Evolutionary conservation across 108 stramenopile genomes (phyloP).

Genomic region (Epipyxis sp.): DNA sequence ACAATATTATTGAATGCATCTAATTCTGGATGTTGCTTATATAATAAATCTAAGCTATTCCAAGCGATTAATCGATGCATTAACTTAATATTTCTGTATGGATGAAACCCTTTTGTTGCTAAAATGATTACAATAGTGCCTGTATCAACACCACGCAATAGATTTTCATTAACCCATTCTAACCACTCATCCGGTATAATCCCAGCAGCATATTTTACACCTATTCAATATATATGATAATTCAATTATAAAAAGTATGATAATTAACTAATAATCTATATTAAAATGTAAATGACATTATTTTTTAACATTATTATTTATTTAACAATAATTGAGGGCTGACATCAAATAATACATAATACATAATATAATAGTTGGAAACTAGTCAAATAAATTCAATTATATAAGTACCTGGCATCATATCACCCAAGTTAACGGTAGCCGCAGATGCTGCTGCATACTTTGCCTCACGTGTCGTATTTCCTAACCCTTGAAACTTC

Average conservation of each 20-base stretch:
- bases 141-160: slow-evolving; percentile 51
- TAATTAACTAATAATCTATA: too few species aligned
- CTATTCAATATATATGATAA: too few species aligned
- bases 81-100: slow-evolving; percentile 42
- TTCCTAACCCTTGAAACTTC: slow-evolving; percentile 59
- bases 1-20: slow-evolving; percentile 30
- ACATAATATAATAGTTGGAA: too few species aligned
- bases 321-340: too few species aligned
- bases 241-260: slow-evolving; percentile 2
- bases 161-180: slow-evolving; percentile 50
- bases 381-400: too few species aligned
- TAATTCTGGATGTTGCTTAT: neutral
- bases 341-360: too few species aligned
- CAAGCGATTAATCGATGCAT: slow-evolving; percentile 52
- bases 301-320: too few species aligned
- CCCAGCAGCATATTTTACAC: slow-evolving; percentile 42
- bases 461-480: slow-evolving; percentile 54
- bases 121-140: slow-evolving; percentile 45
- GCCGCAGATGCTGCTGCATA: slow-evolving; percentile 54
- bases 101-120: slow-evolving; percentile 50
- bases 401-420: slow-evolving; percentile 60
- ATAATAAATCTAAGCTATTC: slow-evolving; percentile 8
- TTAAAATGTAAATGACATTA: too few species aligned
- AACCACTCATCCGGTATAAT: slow-evolving; percentile 45
- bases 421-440: slow-evolving; percentile 38